Percentiles rank a stretch among this genome's conserved stretches.
Conservation (phyloP, 495 filamentous ascomycete species). For the Barbatosphaeria neglecta region DNA sequence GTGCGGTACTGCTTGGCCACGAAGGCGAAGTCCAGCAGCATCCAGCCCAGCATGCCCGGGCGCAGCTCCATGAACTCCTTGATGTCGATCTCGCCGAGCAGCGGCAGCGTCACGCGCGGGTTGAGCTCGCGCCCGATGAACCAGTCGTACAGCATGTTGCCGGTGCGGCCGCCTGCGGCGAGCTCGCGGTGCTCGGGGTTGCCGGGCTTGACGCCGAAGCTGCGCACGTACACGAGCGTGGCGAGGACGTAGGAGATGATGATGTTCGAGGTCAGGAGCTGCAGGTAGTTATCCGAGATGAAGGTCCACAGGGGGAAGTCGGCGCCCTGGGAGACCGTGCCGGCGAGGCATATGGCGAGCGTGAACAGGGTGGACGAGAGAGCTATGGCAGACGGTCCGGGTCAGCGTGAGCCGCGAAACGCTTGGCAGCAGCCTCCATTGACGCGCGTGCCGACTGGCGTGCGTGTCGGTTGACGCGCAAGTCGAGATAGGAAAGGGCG, state of each 20-base stretch:
- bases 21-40: conserved; percentile 75
- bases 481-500: not conserved
- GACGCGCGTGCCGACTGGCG: no score
- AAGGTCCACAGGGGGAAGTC: conserved; percentile 85
- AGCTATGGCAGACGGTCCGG: conserved; percentile 36
- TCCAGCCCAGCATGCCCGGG: conserved; percentile 84
- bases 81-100: conserved; percentile 78
- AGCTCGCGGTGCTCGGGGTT: conserved; percentile 61
- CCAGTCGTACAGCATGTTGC: conserved; percentile 88
- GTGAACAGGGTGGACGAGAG: conserved; percentile 64
- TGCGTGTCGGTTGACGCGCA: no score
- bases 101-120: conserved; percentile 67
- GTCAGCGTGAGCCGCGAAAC: no score
- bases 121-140: conserved; percentile 97
- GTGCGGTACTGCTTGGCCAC: conserved; percentile 77
- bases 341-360: conserved; percentile 52
- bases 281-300: conserved; percentile 80
- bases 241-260: conserved; percentile 59
- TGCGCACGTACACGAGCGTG: conserved; percentile 64
- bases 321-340: conserved; percentile 65
- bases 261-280: conserved; percentile 73
- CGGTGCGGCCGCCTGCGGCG: conserved; percentile 68
- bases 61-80: conserved; percentile 85
- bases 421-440: no score
- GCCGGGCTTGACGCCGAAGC: conserved; percentile 66